Percentiles rank a stretch among this genome's conserved stretches.
Evolutionary conservation across 345 rosid genomes (phyloP).

Genomic region (Psidium guajava): DNA sequence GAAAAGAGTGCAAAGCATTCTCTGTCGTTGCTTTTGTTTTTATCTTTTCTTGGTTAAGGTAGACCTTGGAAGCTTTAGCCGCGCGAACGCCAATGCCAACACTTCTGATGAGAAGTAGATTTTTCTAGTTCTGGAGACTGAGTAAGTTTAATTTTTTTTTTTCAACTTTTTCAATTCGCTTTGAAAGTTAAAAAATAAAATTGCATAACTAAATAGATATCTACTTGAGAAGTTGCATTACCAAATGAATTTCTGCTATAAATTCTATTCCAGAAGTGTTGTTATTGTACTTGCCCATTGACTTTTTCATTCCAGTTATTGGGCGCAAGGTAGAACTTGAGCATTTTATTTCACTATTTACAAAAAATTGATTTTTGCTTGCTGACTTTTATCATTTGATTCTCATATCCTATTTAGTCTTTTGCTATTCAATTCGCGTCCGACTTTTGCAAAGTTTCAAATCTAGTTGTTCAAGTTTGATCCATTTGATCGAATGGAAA

Average conservation of each 20-base stretch:
- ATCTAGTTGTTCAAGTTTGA: no score
- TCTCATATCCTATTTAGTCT: not conserved
- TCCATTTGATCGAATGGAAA: not conserved
- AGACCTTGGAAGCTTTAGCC: not conserved
- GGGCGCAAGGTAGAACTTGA: not conserved
- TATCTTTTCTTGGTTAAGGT: not conserved
- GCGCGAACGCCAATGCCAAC: no score
- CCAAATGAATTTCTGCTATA: no score
- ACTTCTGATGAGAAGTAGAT: no score
- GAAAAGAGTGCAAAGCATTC: not conserved
- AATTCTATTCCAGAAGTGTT: no score
- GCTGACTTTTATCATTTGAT: not conserved
- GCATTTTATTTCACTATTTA: not conserved
- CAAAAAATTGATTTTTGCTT: not conserved
- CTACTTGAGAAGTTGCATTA: no score
- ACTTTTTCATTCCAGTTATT: not conserved
- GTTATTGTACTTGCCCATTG: not conserved
- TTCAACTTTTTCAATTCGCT: no score
- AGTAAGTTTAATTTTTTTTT: no score
- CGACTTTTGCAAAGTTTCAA: not conserved
- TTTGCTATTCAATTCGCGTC: not conserved
- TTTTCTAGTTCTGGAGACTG: no score
- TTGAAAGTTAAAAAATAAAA: no score
- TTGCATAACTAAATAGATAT: no score
- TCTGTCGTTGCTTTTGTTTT: not conserved